phyloP scores from a whole-genome alignment of 225 moss, liverwort and hornwort species.

The Polytrichum formosum region DNA sequence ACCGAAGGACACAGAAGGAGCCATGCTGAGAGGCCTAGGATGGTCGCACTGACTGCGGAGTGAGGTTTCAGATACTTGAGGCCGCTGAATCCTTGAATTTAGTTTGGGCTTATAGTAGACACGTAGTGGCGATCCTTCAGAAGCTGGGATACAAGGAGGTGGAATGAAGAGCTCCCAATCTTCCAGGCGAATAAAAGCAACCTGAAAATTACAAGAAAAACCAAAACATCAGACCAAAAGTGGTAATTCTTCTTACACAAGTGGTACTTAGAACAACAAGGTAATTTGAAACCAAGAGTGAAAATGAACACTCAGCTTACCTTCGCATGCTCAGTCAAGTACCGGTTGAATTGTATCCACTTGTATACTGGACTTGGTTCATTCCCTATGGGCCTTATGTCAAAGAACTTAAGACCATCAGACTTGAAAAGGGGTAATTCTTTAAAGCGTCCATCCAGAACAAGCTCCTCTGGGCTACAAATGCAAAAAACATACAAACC shows the following conservation, averaged over 20 bases:
- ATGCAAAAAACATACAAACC: neutral
- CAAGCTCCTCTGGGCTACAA: conserved; percentile 29
- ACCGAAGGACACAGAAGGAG: too few species aligned
- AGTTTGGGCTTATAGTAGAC: neutral
- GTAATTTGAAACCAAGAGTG: too few species aligned
- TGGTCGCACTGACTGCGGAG: too few species aligned
- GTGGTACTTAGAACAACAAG: too few species aligned
- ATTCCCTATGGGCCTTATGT: neutral
- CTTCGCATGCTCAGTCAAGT: conserved; percentile 36
- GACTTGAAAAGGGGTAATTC: conserved; percentile 8
- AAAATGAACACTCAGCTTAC: conserved; percentile 6
- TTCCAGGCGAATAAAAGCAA: conserved; percentile 8
- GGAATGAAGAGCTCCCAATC: conserved; percentile 26
- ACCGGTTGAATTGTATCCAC: conserved; percentile 40
- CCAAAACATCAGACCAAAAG: neutral
- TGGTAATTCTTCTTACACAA: neutral
- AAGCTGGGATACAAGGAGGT: conserved; percentile 8
- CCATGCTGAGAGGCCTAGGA: too few species aligned
- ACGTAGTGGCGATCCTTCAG: neutral
- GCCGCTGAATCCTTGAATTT: neutral
- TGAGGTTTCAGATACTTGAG: neutral
- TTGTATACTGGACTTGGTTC: conserved; percentile 16
- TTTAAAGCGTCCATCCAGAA: conserved; percentile 12
- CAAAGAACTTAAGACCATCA: neutral
- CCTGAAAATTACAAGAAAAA: neutral